Conservation (phyloP, 2,329 filamentous ascomycete species). For the Claviceps monticola region DNA sequence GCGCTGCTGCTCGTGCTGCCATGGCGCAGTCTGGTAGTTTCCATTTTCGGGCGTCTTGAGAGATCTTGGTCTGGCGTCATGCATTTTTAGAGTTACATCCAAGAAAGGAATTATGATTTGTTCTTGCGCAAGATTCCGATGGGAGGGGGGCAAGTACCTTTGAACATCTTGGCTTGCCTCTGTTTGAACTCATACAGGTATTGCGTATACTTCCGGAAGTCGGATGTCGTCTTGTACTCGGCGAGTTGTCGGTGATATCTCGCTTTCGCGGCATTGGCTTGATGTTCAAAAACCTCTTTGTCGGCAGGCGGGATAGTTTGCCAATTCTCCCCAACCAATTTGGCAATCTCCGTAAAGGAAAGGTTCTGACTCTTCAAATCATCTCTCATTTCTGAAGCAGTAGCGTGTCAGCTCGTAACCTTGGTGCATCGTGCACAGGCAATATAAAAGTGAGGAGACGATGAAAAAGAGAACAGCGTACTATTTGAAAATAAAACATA, state of each 20-base stretch:
- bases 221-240: constrained; percentile 63
- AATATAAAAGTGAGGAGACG: background rate
- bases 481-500: constrained; percentile 81
- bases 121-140: too few species aligned
- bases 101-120: background rate
- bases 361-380: constrained; percentile 62
- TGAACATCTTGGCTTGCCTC: constrained; percentile 45
- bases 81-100: background rate
- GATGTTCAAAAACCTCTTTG: constrained; percentile 59
- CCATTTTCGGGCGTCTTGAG: constrained; percentile 34
- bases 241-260: constrained; percentile 59
- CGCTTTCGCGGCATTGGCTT: constrained; percentile 61
- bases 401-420: background rate
- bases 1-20: constrained; percentile 28
- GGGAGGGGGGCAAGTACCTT: constrained; percentile 29
- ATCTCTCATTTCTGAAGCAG: constrained; percentile 53
- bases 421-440: background rate
- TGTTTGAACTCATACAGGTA: constrained; percentile 70
- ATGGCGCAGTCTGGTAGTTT: constrained; percentile 21
- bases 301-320: constrained; percentile 53
- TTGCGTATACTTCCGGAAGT: constrained; percentile 53
- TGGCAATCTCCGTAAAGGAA: constrained; percentile 73
- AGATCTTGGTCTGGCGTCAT: constrained; percentile 20
- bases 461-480: constrained; percentile 25
- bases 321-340: constrained; percentile 71